Conservation (phyloP, 768 basidiomycete genomes). For the Chalciporus pseudorubinellus region DNA sequence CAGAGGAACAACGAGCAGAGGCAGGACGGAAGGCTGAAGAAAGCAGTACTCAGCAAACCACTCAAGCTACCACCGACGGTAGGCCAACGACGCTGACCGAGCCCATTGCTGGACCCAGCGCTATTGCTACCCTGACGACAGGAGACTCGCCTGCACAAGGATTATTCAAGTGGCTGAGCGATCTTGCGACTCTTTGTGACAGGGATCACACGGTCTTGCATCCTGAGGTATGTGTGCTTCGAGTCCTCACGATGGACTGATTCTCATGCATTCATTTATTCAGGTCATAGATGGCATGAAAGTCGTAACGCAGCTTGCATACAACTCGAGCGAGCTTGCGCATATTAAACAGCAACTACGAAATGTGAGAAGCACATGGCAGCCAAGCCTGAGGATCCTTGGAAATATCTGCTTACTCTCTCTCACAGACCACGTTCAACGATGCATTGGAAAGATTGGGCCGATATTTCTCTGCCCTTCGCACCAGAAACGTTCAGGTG, state of each 20-base stretch:
- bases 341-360: not conserved
- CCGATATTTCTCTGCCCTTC: not conserved
- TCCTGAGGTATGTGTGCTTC: not conserved
- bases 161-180: not conserved
- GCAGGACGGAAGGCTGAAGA: not conserved
- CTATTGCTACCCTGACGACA: no score
- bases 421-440: not conserved
- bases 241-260: not conserved
- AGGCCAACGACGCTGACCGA: no score
- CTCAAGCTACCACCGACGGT: not conserved
- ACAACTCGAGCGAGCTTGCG: not conserved
- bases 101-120: no score
- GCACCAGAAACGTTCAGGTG: not conserved
- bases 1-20: not conserved
- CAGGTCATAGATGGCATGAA: not conserved
- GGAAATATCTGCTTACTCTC: not conserved
- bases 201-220: not conserved
- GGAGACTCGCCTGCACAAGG: no score
- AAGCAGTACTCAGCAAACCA: not conserved
- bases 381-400: not conserved
- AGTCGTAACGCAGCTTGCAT: not conserved
- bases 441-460: not conserved
- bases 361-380: not conserved
- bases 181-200: not conserved
- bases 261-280: not conserved